Conservation (phyloP, 805 yeast genomes). For the Ogataea glucozyma region DNA sequence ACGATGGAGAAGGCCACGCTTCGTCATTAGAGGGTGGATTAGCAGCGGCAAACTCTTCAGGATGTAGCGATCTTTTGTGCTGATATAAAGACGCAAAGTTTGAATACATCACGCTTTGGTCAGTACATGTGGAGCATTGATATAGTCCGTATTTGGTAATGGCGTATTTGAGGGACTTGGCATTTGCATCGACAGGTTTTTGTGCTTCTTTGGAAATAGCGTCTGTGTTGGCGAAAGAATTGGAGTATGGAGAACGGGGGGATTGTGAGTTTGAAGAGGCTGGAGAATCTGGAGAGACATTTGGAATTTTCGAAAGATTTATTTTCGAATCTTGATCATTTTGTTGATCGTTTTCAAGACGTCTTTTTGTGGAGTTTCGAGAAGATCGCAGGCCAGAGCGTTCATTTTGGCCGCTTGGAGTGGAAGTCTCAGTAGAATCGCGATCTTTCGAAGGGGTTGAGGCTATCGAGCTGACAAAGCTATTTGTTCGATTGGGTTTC, state of each 20-base stretch:
- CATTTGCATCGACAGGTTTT: no score
- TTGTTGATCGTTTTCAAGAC: constrained; percentile 9
- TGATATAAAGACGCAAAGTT: constrained; percentile 25
- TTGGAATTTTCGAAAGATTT: no score
- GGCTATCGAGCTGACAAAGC: background rate
- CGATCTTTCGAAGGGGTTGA: constrained; percentile 5
- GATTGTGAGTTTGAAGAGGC: constrained; percentile 7
- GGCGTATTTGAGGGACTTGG: constrained; percentile 18
- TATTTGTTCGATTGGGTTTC: constrained; percentile 16
- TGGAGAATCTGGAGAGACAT: constrained; percentile 8
- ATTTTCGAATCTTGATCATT: background rate
- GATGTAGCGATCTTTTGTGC: constrained; percentile 23
- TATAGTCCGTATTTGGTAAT: constrained; percentile 23
- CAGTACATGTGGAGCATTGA: constrained; percentile 23
- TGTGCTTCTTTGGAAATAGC: constrained; percentile 8
- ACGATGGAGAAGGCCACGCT: constrained; percentile 11
- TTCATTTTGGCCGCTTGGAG: background rate
- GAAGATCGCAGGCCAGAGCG: constrained; percentile 13
- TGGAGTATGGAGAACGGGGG: constrained; percentile 2
- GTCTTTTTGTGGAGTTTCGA: constrained; percentile 22
- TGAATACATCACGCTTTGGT: constrained; percentile 12
- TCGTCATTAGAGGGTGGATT: constrained; percentile 1
- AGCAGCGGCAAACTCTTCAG: constrained; percentile 18
- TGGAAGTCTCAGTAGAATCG: background rate
- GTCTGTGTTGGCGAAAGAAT: background rate